Evolutionary conservation across 75 land plant species (phyloP).

Genomic region (Sequoiadendron giganteum): DNA sequence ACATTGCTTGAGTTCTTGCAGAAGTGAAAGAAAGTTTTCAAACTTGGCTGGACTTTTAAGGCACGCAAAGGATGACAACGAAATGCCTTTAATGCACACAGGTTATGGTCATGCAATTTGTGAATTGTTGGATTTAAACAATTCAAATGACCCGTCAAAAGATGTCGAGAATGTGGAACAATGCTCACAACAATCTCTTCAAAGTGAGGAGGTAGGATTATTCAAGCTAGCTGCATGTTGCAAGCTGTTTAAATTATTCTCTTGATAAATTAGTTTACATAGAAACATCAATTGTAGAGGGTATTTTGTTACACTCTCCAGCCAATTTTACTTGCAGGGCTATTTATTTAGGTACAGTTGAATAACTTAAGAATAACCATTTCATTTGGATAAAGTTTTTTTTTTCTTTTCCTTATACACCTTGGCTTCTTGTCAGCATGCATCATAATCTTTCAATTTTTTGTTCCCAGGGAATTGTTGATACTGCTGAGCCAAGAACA

Average conservation of each 20-base stretch:
- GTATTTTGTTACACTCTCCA: neutral
- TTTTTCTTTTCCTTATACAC: neutral
- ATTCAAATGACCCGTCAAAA: neutral
- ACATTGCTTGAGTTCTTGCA: neutral
- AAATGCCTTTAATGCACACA: conserved; percentile 7
- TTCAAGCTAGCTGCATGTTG: neutral
- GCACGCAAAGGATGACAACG: conserved; percentile 10
- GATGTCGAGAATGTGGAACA: neutral
- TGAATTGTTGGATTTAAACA: conserved; percentile 6
- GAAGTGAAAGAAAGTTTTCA: conserved; percentile 4
- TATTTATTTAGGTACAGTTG: neutral
- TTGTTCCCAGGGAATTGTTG: neutral
- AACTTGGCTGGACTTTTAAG: conserved; percentile 4
- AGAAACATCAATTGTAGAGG: neutral
- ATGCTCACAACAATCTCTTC: neutral
- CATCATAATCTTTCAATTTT: neutral
- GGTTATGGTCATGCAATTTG: conserved; percentile 12
- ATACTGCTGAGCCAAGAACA: neutral
- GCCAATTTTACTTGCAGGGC: neutral
- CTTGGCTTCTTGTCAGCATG: neutral
- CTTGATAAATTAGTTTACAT: neutral
- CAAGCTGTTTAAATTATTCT: neutral
- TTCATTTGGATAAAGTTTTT: neutral
- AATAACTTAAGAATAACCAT: neutral
- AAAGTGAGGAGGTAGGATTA: conserved; percentile 9